phyloP scores from a whole-genome alignment of 768 basidiomycete species.

The Chalciporus pseudorubinellus region DNA sequence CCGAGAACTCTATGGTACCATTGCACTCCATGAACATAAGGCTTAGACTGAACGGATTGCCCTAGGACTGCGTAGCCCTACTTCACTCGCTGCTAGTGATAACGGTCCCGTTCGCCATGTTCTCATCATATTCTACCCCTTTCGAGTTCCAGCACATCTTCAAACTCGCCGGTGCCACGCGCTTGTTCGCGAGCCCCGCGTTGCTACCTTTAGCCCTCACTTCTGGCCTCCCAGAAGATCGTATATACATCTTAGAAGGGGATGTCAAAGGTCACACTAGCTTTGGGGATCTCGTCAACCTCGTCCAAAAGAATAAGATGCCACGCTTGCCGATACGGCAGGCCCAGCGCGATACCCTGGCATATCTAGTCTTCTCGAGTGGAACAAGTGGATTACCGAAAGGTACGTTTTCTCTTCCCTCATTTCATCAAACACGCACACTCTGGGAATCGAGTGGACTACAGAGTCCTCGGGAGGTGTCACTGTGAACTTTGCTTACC shows the following conservation, averaged over 20 bases:
- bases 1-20: constrained; percentile 62
- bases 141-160: constrained; percentile 55
- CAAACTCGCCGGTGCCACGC: constrained; percentile 46
- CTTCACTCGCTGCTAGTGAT: constrained; percentile 47
- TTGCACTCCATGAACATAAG: background rate
- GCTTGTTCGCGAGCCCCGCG: constrained; percentile 50
- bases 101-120: constrained; percentile 51
- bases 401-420: constrained; percentile 39
- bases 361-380: constrained; percentile 74
- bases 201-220: constrained; percentile 42
- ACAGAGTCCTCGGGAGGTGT: background rate
- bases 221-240: constrained; percentile 37
- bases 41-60: background rate
- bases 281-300: constrained; percentile 44
- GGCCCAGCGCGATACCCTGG: constrained; percentile 53
- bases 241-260: constrained; percentile 52
- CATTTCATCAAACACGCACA: background rate
- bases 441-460: background rate
- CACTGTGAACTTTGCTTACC: constrained; percentile 2
- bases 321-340: constrained; percentile 43
- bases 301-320: constrained; percentile 35
- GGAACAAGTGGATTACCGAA: constrained; percentile 78
- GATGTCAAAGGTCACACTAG: constrained; percentile 38
- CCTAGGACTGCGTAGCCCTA: constrained; percentile 54
- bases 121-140: constrained; percentile 54